Evolutionary conservation across 495 filamentous ascomycete genomes (phyloP).

Genomic region (Podospora appendiculata): DNA sequence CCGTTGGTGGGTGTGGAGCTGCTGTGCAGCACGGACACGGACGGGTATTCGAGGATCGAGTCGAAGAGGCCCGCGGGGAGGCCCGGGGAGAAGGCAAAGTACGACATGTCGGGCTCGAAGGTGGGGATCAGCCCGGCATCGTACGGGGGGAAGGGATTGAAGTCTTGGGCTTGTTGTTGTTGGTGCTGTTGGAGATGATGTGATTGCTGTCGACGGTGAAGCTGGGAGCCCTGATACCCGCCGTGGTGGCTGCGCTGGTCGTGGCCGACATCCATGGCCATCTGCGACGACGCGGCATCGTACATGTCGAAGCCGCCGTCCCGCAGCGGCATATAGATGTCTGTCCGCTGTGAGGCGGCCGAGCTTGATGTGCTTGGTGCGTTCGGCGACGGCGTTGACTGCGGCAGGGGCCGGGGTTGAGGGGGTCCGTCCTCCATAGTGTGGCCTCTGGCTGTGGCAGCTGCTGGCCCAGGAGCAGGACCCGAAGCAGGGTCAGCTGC

Average conservation of each 20-base stretch:
- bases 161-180: background rate
- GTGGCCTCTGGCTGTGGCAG: background rate
- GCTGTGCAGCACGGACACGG: background rate
- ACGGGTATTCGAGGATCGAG: background rate
- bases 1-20: background rate
- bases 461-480: background rate
- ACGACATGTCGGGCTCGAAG: background rate
- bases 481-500: background rate
- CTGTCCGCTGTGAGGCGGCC: background rate
- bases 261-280: background rate
- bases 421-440: too few relatives aligned
- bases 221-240: background rate
- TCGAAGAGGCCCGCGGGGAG: background rate
- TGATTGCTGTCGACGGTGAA: background rate
- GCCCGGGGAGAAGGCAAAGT: background rate
- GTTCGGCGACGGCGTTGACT: background rate
- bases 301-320: background rate
- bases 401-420: background rate
- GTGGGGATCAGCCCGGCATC: background rate
- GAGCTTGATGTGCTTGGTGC: background rate
- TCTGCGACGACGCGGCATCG: background rate
- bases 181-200: background rate
- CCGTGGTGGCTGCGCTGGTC: background rate
- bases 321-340: background rate
- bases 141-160: background rate